Percentiles rank a stretch among this genome's conserved stretches.
phyloP scores from a whole-genome alignment of 2,329 filamentous ascomycete species.

The Diaporthe sp. region DNA sequence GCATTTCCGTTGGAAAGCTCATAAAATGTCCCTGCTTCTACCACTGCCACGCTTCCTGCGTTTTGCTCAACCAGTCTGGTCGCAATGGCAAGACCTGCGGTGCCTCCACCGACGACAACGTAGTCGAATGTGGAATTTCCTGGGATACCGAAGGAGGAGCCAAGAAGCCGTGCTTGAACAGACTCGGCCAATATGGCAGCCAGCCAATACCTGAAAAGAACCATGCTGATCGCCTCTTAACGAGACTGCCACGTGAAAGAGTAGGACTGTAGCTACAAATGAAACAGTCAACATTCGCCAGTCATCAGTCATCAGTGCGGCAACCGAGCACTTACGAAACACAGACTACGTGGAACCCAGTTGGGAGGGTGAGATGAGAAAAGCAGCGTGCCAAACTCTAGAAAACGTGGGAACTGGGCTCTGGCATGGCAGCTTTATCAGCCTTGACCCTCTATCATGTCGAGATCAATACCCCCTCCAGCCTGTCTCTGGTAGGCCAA shows the following conservation, averaged over 20 bases:
- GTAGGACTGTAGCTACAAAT: background rate
- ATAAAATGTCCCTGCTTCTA: slow-evolving; percentile 25
- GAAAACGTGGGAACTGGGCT: background rate
- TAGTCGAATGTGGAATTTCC: slow-evolving; percentile 41
- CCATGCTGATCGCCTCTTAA: background rate
- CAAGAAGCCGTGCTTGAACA: slow-evolving; percentile 10
- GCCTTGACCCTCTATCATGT: background rate
- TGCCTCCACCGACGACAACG: slow-evolving; percentile 19
- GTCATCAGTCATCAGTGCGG: background rate
- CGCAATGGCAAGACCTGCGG: slow-evolving; percentile 20
- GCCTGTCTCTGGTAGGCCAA: slow-evolving; percentile 6
- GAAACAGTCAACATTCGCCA: background rate
- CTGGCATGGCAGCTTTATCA: background rate
- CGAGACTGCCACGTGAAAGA: background rate
- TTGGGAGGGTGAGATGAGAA: background rate
- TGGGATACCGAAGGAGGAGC: slow-evolving; percentile 36
- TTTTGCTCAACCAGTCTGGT: slow-evolving; percentile 2
- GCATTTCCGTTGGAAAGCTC: slow-evolving; percentile 7
- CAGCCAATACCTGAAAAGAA: background rate
- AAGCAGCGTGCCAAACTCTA: background rate
- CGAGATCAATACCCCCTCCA: background rate
- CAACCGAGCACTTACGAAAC: background rate
- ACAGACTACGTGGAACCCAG: background rate
- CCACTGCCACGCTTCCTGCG: slow-evolving; percentile 9
- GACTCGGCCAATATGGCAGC: background rate